Conservation (phyloP, 1,284 basidiomycete species). For the Naganishia sp. region DNA sequence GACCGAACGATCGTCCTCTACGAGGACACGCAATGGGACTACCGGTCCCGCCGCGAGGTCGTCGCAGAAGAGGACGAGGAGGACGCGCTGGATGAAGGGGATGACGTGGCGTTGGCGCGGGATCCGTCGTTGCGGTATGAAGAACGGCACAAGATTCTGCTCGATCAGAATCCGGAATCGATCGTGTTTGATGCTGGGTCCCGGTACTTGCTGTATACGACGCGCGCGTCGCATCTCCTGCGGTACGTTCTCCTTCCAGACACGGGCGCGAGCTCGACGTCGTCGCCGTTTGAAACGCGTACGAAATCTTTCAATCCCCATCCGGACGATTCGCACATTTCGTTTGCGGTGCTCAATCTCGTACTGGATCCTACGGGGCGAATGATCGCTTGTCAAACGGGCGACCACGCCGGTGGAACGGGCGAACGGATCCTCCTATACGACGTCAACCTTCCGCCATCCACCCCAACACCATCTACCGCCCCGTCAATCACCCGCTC, state of each 20-base stretch:
- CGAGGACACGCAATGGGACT: constrained; percentile 26
- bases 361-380: constrained; percentile 49
- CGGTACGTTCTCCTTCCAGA: constrained; percentile 40
- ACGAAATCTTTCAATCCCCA: constrained; percentile 52
- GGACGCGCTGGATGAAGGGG: constrained; percentile 41
- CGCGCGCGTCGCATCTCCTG: constrained; percentile 45
- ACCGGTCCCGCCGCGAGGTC: neutral
- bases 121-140: constrained; percentile 45
- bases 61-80: constrained; percentile 35
- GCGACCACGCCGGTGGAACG: constrained; percentile 49
- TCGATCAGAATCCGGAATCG: constrained; percentile 50
- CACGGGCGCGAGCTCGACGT: neutral
- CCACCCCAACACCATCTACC: neutral
- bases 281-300: constrained; percentile 33
- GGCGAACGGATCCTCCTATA: constrained; percentile 48
- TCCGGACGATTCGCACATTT: constrained; percentile 50
- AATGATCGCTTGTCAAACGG: constrained; percentile 52
- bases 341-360: constrained; percentile 65
- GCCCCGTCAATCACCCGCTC: neutral
- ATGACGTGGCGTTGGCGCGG: constrained; percentile 43
- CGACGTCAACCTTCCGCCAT: constrained; percentile 37
- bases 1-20: constrained; percentile 50
- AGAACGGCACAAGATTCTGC: constrained; percentile 38
- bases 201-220: constrained; percentile 45
- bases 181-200: constrained; percentile 45